phyloP scores from a whole-genome alignment of 208 protist genomes.

The Naegleria lovaniensis region DNA sequence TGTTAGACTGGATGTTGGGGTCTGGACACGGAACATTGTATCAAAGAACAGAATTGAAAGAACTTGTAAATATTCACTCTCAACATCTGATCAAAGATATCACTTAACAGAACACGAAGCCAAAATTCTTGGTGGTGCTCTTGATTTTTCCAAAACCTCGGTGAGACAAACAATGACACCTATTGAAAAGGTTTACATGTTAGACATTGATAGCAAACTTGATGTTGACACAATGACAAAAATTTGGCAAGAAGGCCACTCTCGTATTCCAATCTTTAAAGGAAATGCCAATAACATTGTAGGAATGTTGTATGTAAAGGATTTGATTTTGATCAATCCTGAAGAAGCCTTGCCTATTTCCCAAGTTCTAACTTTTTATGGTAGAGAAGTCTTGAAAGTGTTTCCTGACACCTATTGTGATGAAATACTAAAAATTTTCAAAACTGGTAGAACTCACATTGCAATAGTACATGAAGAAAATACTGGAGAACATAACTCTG shows the following conservation, averaged over 20 bases:
- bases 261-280: conserved; percentile 84
- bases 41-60: conserved; percentile 59
- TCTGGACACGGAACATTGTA: conserved; percentile 51
- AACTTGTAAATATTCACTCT: conserved; percentile 55
- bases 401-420: conserved; percentile 76
- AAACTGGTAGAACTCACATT: conserved; percentile 82
- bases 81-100: neutral
- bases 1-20: conserved; percentile 68
- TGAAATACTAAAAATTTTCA: conserved; percentile 87
- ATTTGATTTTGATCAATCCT: conserved; percentile 86
- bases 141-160: neutral
- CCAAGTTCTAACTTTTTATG: conserved; percentile 85
- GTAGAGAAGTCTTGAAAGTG: conserved; percentile 71
- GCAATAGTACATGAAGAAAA: conserved; percentile 76
- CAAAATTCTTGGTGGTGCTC: conserved; percentile 25
- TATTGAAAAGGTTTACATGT: conserved; percentile 82
- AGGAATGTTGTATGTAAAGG: conserved; percentile 78
- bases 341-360: conserved; percentile 81
- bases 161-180: conserved; percentile 82
- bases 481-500: conserved; percentile 50
- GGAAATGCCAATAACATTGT: conserved; percentile 78
- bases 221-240: conserved; percentile 77
- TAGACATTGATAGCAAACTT: conserved; percentile 70
- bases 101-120: conserved; percentile 6
- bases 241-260: conserved; percentile 82